These are phyloP conservation scores for Sutorius eximius DNA, from an alignment of 1,284 basidiomycete genomes.

Conservation along the genomic window DNA sequence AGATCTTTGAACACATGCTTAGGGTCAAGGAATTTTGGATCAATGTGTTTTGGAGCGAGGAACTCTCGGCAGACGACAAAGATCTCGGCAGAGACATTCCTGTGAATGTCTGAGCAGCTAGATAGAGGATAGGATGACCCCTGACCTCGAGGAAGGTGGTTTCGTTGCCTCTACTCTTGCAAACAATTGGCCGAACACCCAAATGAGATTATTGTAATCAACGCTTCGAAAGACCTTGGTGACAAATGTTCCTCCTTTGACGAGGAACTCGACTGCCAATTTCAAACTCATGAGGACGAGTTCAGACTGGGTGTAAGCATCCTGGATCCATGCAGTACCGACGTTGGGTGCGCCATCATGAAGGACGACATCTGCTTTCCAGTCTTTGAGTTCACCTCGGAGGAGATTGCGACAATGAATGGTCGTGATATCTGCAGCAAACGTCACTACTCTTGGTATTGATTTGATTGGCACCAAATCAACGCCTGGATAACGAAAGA, in stretches of 20 bases:
- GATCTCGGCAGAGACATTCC: slow-evolving; percentile 99
- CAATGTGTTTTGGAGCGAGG: slow-evolving; percentile 92
- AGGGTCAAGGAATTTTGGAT: slow-evolving; percentile 98
- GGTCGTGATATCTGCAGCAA: slow-evolving; percentile 95
- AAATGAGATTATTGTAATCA: slow-evolving; percentile 98
- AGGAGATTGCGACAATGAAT: slow-evolving; percentile 87
- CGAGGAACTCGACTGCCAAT: slow-evolving; percentile 94
- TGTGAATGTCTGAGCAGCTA: slow-evolving; percentile 31
- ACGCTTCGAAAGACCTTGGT: slow-evolving; percentile 99
- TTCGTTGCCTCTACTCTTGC: slow-evolving; percentile 98
- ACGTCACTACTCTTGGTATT: slow-evolving; percentile 91
- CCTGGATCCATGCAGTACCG: slow-evolving; percentile 99
- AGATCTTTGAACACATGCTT: slow-evolving; percentile 98
- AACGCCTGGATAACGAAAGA: slow-evolving; percentile 60
- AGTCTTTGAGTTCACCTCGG: slow-evolving; percentile 91
- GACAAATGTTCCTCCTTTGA: slow-evolving; percentile 93
- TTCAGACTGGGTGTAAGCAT: slow-evolving; percentile 97
- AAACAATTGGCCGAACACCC: slow-evolving; percentile 99
- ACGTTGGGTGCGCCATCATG: slow-evolving; percentile 99
- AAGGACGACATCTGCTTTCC: slow-evolving; percentile 99
- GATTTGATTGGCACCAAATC: slow-evolving; percentile 97
- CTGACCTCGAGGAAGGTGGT: slow-evolving; percentile 92
- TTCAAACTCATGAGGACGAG: slow-evolving; percentile 96
- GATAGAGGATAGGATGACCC: slow-evolving; percentile 6
- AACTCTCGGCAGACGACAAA: slow-evolving; percentile 98